Percentiles rank a stretch among this genome's conserved stretches.
Conservation (phyloP, 2,329 filamentous ascomycete species). For the Ceratocystis cacaofunesta region DNA sequence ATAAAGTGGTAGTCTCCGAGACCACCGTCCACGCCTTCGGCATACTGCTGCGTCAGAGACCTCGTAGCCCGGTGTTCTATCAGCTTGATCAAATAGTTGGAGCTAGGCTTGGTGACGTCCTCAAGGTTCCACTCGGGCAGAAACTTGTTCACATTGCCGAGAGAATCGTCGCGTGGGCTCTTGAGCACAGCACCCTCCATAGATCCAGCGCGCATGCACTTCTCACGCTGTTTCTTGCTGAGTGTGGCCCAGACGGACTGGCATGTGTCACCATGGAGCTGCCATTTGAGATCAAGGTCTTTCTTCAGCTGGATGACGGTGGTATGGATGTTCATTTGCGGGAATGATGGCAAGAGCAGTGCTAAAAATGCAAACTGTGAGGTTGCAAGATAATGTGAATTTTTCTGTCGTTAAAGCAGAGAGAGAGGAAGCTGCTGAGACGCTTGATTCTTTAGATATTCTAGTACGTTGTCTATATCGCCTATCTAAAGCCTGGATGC, state of each 20-base stretch:
- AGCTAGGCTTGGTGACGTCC: constrained; percentile 26
- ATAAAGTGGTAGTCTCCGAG: constrained; percentile 28
- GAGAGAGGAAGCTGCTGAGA: too few relatives aligned
- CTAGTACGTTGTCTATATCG: too few relatives aligned
- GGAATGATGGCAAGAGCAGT: too few relatives aligned
- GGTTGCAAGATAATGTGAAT: too few relatives aligned
- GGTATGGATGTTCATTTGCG: not conserved
- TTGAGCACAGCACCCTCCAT: constrained; percentile 25
- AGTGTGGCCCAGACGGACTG: constrained; percentile 29
- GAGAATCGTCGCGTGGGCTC: constrained; percentile 23
- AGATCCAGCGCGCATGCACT: constrained; percentile 25
- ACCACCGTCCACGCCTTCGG: constrained; percentile 21
- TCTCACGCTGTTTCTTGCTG: constrained; percentile 23
- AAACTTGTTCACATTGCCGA: constrained; percentile 28
- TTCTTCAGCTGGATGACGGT: constrained; percentile 23
- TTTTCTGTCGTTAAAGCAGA: too few relatives aligned
- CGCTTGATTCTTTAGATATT: too few relatives aligned
- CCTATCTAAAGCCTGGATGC: too few relatives aligned
- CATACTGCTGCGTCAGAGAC: constrained; percentile 25
- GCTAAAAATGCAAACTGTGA: too few relatives aligned
- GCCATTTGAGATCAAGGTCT: constrained; percentile 29
- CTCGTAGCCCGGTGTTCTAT: constrained; percentile 27
- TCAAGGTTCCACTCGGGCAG: constrained; percentile 31
- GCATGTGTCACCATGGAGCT: constrained; percentile 24
- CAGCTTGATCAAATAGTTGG: constrained; percentile 27